phyloP scores from a whole-genome alignment of 192 early-diverging fungal species.

The Radiomyces spectabilis region DNA sequence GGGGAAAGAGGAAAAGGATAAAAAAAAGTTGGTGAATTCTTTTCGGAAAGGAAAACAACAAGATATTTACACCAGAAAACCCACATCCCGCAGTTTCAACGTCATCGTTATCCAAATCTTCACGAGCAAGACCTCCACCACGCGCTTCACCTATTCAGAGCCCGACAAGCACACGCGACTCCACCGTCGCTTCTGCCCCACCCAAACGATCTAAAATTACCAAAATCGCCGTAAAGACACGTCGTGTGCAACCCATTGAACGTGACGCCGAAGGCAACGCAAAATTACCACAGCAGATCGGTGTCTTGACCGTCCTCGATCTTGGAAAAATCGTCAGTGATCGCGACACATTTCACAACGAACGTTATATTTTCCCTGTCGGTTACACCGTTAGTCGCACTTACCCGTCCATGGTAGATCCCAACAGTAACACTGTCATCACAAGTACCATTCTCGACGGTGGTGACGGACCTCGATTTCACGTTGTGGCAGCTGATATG shows the following conservation, averaged over 20 bases:
- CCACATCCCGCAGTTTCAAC: background rate
- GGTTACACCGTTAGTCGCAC: conserved; percentile 65
- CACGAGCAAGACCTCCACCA: background rate
- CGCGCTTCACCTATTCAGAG: background rate
- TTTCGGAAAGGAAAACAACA: background rate
- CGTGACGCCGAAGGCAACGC: conserved; percentile 58
- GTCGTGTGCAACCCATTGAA: conserved; percentile 36
- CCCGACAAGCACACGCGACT: background rate
- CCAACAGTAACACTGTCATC: conserved; percentile 44
- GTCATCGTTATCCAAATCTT: background rate
- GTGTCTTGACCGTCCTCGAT: conserved; percentile 63
- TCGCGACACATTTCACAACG: conserved; percentile 73
- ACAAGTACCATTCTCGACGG: conserved; percentile 66
- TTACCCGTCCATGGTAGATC: conserved; percentile 70
- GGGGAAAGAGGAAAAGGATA: no score
- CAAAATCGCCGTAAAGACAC: conserved; percentile 15
- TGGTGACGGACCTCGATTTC: conserved; percentile 66
- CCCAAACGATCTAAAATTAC: conserved; percentile 21
- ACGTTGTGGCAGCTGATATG: conserved; percentile 77
- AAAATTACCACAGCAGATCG: conserved; percentile 71
- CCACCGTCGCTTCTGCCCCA: conserved; percentile 14
- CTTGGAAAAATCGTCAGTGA: conserved; percentile 74
- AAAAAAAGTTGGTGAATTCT: no score
- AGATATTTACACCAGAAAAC: background rate
- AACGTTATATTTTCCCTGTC: conserved; percentile 89